phyloP scores from a whole-genome alignment of 495 filamentous ascomycete species.

The Penicillium arizonense region DNA sequence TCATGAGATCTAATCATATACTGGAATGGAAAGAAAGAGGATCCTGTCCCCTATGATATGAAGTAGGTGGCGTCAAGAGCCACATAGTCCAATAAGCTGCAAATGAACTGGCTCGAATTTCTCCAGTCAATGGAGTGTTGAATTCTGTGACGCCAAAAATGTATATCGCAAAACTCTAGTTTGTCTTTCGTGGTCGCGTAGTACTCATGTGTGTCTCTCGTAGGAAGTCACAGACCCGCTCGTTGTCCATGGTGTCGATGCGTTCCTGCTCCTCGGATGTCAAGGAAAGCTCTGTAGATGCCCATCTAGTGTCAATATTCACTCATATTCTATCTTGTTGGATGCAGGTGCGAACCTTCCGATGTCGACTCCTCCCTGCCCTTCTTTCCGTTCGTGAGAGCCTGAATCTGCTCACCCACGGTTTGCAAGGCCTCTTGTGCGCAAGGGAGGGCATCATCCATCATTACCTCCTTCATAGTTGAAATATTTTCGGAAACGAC shows the following conservation, averaged over 20 bases:
- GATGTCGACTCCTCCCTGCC: neutral
- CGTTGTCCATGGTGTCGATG: conserved; percentile 5
- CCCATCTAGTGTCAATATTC: neutral
- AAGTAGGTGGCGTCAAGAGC: neutral
- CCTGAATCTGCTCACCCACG: neutral
- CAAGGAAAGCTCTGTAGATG: neutral
- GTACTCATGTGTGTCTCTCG: conserved; percentile 7
- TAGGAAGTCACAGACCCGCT: conserved; percentile 7
- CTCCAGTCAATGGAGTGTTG: conserved; percentile 4
- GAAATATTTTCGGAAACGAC: conserved; percentile 1
- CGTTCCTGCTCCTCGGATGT: conserved; percentile 1
- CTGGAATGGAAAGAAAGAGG: neutral
- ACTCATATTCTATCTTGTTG: neutral
- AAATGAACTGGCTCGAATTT: neutral
- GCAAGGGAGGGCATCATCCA: conserved; percentile 1
- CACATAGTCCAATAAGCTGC: neutral
- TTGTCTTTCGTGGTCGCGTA: neutral
- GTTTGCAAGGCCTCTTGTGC: conserved; percentile 4
- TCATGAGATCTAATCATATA: neutral
- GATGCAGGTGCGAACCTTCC: neutral
- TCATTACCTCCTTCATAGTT: conserved; percentile 5
- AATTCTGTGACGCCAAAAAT: neutral
- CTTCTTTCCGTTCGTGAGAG: neutral
- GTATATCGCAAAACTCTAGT: neutral
- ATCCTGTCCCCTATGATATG: conserved; percentile 1